Conservation (phyloP, 1,284 basidiomycete genomes). For the Hemileia vastatrix region DNA sequence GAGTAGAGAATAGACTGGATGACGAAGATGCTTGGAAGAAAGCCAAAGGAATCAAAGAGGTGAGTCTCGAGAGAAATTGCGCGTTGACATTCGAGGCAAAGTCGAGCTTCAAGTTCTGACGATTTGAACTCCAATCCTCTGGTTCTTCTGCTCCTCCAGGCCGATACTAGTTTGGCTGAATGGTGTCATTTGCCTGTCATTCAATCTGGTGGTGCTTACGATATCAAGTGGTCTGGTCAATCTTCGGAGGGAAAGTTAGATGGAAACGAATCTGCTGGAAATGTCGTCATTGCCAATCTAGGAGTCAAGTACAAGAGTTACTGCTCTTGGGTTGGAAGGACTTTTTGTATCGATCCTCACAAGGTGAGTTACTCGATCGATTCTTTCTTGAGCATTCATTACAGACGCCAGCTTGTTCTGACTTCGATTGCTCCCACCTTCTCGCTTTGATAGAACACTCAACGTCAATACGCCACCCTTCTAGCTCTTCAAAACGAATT, state of each 20-base stretch:
- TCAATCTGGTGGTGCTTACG: slow-evolving; percentile 86
- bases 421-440: background rate
- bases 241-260: slow-evolving; percentile 76
- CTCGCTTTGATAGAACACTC: slow-evolving; percentile 81
- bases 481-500: slow-evolving; percentile 69
- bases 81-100: too few relatives aligned
- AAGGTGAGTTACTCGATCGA: slow-evolving; percentile 47
- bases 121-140: too few relatives aligned
- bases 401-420: background rate
- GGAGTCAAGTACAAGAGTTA: slow-evolving; percentile 89
- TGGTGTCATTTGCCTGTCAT: slow-evolving; percentile 92
- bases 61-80: background rate
- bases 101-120: too few relatives aligned
- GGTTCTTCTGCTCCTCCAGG: too few relatives aligned
- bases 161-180: slow-evolving; percentile 78
- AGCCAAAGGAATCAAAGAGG: slow-evolving; percentile 55
- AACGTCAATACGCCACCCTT: slow-evolving; percentile 68
- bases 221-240: slow-evolving; percentile 73
- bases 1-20: slow-evolving; percentile 75
- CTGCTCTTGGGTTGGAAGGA: slow-evolving; percentile 80
- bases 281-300: slow-evolving; percentile 76
- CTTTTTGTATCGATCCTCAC: slow-evolving; percentile 87
- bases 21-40: too few relatives aligned
- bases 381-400: background rate
- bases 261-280: slow-evolving; percentile 77